Percentiles rank a stretch among this genome's conserved stretches.
Conservation (phyloP, 2,329 filamentous ascomycete species). For the Chaetomium olivaceum region DNA sequence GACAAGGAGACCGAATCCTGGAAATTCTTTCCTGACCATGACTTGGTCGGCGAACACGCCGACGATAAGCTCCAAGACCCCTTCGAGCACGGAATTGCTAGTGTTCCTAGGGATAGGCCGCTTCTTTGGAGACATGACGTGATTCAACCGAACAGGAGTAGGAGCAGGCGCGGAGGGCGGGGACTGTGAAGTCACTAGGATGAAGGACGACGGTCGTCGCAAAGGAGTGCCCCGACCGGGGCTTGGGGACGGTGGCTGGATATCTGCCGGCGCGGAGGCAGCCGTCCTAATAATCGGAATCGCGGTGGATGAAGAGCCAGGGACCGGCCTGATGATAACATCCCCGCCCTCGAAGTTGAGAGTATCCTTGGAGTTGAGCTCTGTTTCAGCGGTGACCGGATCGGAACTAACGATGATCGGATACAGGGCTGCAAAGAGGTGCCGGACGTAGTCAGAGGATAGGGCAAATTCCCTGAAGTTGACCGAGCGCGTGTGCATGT, state of each 20-base stretch:
- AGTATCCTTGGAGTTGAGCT: conserved; percentile 81
- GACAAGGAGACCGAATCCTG: conserved; percentile 79
- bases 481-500: conserved; percentile 73
- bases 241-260: conserved; percentile 47
- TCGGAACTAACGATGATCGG: conserved; percentile 87
- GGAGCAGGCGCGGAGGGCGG: conserved; percentile 58
- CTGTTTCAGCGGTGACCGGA: conserved; percentile 76
- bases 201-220: conserved; percentile 84
- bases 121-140: conserved; percentile 61
- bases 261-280: conserved; percentile 53
- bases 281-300: conserved; percentile 72
- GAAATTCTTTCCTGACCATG: conserved; percentile 83
- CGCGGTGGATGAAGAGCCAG: conserved; percentile 57
- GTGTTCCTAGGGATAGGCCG: conserved; percentile 53
- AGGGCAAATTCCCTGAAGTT: conserved; percentile 82
- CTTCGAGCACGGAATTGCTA: conserved; percentile 71
- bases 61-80: conserved; percentile 74
- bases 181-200: conserved; percentile 75
- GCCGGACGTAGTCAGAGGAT: conserved; percentile 76
- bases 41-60: conserved; percentile 84
- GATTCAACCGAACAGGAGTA: conserved; percentile 63
- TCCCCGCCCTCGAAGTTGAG: conserved; percentile 85
- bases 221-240: conserved; percentile 60
- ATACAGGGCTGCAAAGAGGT: conserved; percentile 78
- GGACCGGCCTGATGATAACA: conserved; percentile 77